Base-by-base conservation (phyloP, 139 green algal genomes). In the Klebsormidium nitens region DNA sequence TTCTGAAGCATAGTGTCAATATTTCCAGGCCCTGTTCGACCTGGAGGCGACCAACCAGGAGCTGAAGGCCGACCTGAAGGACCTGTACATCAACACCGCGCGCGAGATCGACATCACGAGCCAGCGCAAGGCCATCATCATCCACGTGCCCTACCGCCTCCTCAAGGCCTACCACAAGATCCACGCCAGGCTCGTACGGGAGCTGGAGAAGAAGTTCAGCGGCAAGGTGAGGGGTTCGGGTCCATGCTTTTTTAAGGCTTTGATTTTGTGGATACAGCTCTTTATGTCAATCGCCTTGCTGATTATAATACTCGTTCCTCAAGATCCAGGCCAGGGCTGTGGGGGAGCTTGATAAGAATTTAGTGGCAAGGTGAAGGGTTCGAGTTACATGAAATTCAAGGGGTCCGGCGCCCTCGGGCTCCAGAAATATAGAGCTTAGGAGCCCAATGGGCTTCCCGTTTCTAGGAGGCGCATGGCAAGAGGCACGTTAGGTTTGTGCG, bases 131-230 rank as follows among this genome's bases (percentile, higher is more conserved):
- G 91, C 93, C 46, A 91, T 99, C 76, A 88, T 99, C 73, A 89
- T 99, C 72, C 88, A 97, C 42, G 79, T 99, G 60, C 95, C 95
- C 35, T 99, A 87, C 90, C 87, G 95, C 66, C 85, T 97, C 72
- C 85, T 96, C 40, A 98, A 97, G 85, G 64, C 84, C 5, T 99
- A 95, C 91, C 91, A 98, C 79, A 95, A 96, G 84, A 91, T 99
- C 59, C 95, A 99, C 86, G 84, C 89, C 70, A 84, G 95, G 57
- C 85, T 99, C 63, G 91, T 99, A 34, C 90, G 95, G 28, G 95
- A 99, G 88, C 87, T 99, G 40, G 95, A 99, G 90, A 99, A 99
- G 93, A 99, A 99, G 89, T 99, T 99, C 88, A 90, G 78, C 74
- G 95, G 95, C 69, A 93, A 93, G 83, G 72, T 79, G n/a, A 2